A percentile compares a stretch with the other conserved stretches of the same genome.
Evolutionary conservation across 306 rosid genomes (phyloP).

Genomic region (Malus fusca): DNA sequence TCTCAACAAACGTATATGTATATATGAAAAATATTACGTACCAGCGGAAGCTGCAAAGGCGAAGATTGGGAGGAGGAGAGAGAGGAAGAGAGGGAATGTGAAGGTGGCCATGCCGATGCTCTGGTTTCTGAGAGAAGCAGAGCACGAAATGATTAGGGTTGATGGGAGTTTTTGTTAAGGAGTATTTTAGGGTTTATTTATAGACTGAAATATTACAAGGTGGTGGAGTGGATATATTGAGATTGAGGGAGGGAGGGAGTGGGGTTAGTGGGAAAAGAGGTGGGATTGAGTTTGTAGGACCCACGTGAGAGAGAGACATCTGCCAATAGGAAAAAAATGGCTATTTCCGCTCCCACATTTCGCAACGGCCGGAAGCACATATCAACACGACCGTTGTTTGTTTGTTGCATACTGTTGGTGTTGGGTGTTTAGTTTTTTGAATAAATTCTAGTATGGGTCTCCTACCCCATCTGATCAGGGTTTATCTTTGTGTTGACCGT

Average conservation of each 20-base stretch:
- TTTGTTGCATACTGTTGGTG: not conserved
- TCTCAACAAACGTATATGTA: not conserved
- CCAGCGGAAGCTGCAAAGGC: slow-evolving; percentile 29
- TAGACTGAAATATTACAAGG: slow-evolving; percentile 7
- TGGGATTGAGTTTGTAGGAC: slow-evolving; percentile 1
- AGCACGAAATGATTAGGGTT: not conserved
- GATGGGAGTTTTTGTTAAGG: not conserved
- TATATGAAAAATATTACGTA: not conserved
- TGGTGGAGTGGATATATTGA: not conserved
- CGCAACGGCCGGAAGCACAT: not conserved
- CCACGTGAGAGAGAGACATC: not conserved
- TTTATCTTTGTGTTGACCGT: not conserved
- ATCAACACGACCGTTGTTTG: slow-evolving; percentile 28
- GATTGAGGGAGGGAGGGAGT: not conserved
- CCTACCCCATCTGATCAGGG: not conserved
- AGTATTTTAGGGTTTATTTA: slow-evolving; percentile 13
- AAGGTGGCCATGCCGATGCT: slow-evolving; percentile 35
- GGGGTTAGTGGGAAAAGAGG: slow-evolving; percentile 11
- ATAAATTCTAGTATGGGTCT: not conserved
- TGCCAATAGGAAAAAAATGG: not conserved
- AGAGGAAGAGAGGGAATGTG: not conserved
- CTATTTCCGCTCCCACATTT: too few species aligned
- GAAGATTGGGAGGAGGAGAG: slow-evolving; percentile 6
- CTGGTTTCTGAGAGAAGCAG: slow-evolving; percentile 7
- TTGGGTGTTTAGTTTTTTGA: not conserved